A percentile compares a stretch with the other conserved stretches of the same genome.
Conservation (phyloP, 164 flowering plant species). For the Amborella trichopoda region DNA sequence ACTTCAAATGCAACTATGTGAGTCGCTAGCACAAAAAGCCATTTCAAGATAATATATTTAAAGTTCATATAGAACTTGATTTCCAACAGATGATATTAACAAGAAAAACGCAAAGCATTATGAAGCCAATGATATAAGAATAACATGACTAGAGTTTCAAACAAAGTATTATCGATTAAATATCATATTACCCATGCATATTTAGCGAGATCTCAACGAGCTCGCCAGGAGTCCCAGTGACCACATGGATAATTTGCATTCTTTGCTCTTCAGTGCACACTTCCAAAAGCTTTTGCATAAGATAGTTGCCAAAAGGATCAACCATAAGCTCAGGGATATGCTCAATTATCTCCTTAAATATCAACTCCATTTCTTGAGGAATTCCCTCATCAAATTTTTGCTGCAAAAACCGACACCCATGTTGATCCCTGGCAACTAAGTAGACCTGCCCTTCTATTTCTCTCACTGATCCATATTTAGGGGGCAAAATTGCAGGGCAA, state of each 20-base stretch:
- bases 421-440: constrained; percentile 62
- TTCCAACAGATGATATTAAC: no score
- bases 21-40: no score
- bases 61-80: no score
- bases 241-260: constrained; percentile 31
- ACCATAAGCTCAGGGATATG: constrained; percentile 66
- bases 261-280: constrained; percentile 70
- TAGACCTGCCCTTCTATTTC: constrained; percentile 37
- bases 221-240: constrained; percentile 34
- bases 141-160: no score
- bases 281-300: constrained; percentile 73
- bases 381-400: constrained; percentile 49
- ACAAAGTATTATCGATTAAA: no score
- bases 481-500: constrained; percentile 11
- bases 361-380: constrained; percentile 28
- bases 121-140: no score
- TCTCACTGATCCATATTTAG: constrained; percentile 23
- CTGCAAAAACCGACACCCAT: constrained; percentile 71
- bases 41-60: no score
- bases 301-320: constrained; percentile 86
- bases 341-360: constrained; percentile 51
- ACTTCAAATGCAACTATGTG: no score
- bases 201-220: constrained; percentile 61
- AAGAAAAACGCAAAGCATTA: no score
- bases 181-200: constrained; percentile 58